phyloP scores from a whole-genome alignment of 257 asterid genomes.

The Solanum chiquidenum region DNA sequence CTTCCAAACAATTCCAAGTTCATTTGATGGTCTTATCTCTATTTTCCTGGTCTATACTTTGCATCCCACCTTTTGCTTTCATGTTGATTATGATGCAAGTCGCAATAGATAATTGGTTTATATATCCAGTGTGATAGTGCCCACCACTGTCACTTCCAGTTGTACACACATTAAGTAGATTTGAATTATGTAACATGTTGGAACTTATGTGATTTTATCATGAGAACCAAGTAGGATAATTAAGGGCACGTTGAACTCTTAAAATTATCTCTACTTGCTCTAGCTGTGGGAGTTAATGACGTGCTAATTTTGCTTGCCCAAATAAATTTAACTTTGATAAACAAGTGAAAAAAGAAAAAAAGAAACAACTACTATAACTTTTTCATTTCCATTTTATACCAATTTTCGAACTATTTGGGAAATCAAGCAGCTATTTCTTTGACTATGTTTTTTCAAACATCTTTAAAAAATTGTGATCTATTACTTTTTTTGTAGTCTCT shows the following conservation, averaged over 20 bases:
- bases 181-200: not conserved
- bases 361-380: not conserved
- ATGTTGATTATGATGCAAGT: not conserved
- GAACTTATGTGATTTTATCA: not conserved
- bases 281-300: not conserved
- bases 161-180: not conserved
- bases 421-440: not conserved
- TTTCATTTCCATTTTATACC: not conserved
- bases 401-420: not conserved
- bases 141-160: not conserved
- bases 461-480: not conserved
- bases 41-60: not conserved
- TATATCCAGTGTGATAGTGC: not conserved
- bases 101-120: not conserved
- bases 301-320: not conserved
- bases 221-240: not conserved
- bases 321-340: not conserved
- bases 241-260: not conserved
- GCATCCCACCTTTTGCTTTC: not conserved
- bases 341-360: not conserved
- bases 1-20: not conserved
- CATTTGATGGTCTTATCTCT: not conserved
- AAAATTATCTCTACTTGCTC: not conserved
- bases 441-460: not conserved
- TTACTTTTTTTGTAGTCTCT: not conserved